These are phyloP conservation scores for Stagonosporopsis vannaccii DNA, from an alignment of 2,329 filamentous ascomycete species.

Conservation along the genomic window DNA sequence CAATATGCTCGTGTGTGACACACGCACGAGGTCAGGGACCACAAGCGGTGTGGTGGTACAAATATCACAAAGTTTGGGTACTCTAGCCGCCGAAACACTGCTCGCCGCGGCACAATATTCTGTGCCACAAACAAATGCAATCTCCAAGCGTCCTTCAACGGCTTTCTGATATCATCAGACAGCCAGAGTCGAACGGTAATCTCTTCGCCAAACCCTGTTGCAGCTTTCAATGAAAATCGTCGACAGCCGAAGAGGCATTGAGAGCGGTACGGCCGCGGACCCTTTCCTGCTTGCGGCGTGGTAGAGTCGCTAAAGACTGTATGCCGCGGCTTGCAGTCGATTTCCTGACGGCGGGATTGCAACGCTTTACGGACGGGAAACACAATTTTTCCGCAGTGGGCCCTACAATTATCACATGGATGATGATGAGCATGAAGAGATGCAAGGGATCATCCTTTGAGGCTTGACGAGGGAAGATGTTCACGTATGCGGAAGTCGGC, in stretches of 20 bases:
- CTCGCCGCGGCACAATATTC: slow-evolving; percentile 3
- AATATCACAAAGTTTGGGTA: slow-evolving; percentile 12
- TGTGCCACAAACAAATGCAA: slow-evolving; percentile 24
- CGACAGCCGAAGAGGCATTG: slow-evolving; percentile 23
- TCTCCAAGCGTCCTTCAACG: slow-evolving; percentile 29
- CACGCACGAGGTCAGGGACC: slow-evolving; percentile 18
- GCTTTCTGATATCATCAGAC: slow-evolving; percentile 34
- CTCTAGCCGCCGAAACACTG: background rate
- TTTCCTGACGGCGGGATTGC: slow-evolving; percentile 18
- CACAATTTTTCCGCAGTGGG: slow-evolving; percentile 37
- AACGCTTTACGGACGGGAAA: slow-evolving; percentile 36
- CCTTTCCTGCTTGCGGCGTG: slow-evolving; percentile 19
- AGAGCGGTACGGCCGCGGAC: slow-evolving; percentile 30
- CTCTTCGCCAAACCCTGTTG: slow-evolving; percentile 24
- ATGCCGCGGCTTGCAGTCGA: slow-evolving; percentile 7
- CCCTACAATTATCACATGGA: slow-evolving; percentile 16
- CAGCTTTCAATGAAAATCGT: slow-evolving; percentile 30
- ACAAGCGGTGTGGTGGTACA: slow-evolving; percentile 10
- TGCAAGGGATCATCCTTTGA: slow-evolving; percentile 23
- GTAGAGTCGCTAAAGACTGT: slow-evolving; percentile 28
- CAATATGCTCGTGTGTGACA: slow-evolving; percentile 21
- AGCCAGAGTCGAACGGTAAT: slow-evolving; percentile 25
- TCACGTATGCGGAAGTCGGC: slow-evolving; percentile 17
- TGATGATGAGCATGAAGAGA: slow-evolving; percentile 23
- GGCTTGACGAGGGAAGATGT: slow-evolving; percentile 6